Percentiles rank a stretch among this genome's conserved stretches.
These are phyloP conservation scores for Xanthoceras sorbifolium DNA, from an alignment of 345 rosid species.

Conservation along the genomic window DNA sequence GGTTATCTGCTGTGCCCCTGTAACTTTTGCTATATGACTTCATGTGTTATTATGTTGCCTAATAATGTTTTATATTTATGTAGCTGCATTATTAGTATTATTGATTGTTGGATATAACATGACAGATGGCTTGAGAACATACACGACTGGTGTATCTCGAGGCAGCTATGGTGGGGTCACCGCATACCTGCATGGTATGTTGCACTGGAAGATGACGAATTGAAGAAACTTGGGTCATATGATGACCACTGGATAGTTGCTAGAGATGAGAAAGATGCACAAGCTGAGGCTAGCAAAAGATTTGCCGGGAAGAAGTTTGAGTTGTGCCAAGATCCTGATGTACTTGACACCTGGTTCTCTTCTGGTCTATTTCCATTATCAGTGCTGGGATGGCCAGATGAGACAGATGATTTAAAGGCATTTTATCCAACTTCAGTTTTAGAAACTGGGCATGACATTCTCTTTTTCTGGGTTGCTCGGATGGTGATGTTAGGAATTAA, in stretches of 20 bases:
- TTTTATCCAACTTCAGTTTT: constrained; percentile 94
- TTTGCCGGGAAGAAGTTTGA: constrained; percentile 74
- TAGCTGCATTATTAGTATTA: background rate
- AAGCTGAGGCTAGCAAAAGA: constrained; percentile 50
- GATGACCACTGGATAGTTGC: constrained; percentile 90
- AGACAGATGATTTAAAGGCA: constrained; percentile 78
- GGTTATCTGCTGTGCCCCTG: background rate
- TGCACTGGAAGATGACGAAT: constrained; percentile 70
- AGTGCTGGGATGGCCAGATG: constrained; percentile 92
- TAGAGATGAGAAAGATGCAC: constrained; percentile 70
- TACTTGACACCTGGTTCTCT: constrained; percentile 99
- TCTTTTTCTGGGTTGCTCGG: constrained; percentile 98
- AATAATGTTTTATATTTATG: background rate
- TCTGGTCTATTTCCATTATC: constrained; percentile 88
- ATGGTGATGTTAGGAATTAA: constrained; percentile 93
- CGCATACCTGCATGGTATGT: constrained; percentile 94
- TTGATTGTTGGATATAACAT: constrained; percentile 24
- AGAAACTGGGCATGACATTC: constrained; percentile 96
- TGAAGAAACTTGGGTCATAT: constrained; percentile 75
- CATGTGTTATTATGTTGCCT: background rate
- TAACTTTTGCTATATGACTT: background rate
- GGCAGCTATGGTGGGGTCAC: constrained; percentile 99
- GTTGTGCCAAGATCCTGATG: constrained; percentile 88
- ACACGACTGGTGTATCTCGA: constrained; percentile 93
- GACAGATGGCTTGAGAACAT: constrained; percentile 97